Percentiles rank a stretch among this genome's conserved stretches.
Evolutionary conservation across 129 eudicot species (phyloP).

Genomic region (Saussurea involucrata): DNA sequence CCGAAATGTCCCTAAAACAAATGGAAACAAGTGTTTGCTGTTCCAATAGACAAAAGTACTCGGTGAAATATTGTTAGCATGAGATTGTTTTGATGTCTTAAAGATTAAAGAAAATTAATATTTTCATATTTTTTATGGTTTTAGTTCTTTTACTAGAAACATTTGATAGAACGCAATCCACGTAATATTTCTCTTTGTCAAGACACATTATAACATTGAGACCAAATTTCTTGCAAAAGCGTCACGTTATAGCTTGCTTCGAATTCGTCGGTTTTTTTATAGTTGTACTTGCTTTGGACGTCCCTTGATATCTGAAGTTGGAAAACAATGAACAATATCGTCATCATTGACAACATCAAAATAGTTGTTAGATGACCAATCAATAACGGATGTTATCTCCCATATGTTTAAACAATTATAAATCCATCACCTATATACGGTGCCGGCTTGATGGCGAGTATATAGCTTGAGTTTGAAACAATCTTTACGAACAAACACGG

Average conservation of each 20-base stretch:
- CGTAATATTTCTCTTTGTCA: background rate
- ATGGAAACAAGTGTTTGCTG: background rate
- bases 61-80: background rate
- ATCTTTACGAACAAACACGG: constrained; percentile 1
- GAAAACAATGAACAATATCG: background rate
- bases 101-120: background rate
- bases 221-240: background rate
- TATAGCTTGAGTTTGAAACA: background rate
- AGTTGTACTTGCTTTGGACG: background rate
- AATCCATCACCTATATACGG: background rate
- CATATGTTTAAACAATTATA: background rate
- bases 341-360: background rate
- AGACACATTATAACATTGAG: background rate
- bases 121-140: background rate
- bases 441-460: background rate
- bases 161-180: background rate
- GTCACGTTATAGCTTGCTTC: background rate
- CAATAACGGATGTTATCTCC: background rate
- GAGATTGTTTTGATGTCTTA: background rate
- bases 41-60: no score
- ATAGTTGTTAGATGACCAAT: background rate
- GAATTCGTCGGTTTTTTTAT: background rate
- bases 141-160: background rate
- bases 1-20: no score
- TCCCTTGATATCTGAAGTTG: background rate